Conservation (phyloP, 306 rosid species). For the Rosa rugosa region DNA sequence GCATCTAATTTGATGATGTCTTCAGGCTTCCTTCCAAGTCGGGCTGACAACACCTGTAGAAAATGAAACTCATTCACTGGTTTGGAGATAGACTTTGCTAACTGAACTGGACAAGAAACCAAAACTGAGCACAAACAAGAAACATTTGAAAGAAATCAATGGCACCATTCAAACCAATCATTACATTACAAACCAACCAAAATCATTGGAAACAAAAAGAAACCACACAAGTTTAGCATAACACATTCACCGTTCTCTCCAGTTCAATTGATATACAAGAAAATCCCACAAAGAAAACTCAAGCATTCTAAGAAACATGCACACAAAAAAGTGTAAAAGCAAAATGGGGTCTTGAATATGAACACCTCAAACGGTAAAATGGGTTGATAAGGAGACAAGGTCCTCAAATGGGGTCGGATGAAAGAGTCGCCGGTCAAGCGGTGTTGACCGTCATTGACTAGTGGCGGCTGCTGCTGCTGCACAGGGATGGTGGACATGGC, state of each 20-base stretch:
- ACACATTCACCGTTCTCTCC: background rate
- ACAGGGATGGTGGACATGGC: slow-evolving; percentile 66
- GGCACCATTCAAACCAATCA: background rate
- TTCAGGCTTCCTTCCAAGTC: slow-evolving; percentile 92
- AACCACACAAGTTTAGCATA: background rate
- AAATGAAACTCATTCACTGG: slow-evolving; percentile 4
- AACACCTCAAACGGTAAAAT: slow-evolving; percentile 93
- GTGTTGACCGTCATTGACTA: slow-evolving; percentile 37
- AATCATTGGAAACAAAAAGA: background rate
- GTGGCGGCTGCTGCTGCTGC: slow-evolving; percentile 37
- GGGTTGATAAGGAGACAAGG: slow-evolving; percentile 86
- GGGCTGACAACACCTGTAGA: slow-evolving; percentile 72
- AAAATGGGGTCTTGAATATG: background rate
- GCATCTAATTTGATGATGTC: slow-evolving; percentile 96
- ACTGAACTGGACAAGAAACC: background rate
- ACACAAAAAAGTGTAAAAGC: too few species aligned
- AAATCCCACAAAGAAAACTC: background rate
- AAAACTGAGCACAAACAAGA: background rate
- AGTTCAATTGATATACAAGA: background rate
- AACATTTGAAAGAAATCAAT: background rate
- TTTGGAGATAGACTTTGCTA: slow-evolving; percentile 20
- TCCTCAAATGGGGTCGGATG: slow-evolving; percentile 77
- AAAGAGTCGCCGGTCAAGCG: slow-evolving; percentile 71
- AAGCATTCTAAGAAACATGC: too few species aligned
- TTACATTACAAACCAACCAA: background rate